A percentile compares a stretch with the other conserved stretches of the same genome.
phyloP scores from a whole-genome alignment of 1,139 yeast species.

The Zygosaccharomyces pseudobailii region DNA sequence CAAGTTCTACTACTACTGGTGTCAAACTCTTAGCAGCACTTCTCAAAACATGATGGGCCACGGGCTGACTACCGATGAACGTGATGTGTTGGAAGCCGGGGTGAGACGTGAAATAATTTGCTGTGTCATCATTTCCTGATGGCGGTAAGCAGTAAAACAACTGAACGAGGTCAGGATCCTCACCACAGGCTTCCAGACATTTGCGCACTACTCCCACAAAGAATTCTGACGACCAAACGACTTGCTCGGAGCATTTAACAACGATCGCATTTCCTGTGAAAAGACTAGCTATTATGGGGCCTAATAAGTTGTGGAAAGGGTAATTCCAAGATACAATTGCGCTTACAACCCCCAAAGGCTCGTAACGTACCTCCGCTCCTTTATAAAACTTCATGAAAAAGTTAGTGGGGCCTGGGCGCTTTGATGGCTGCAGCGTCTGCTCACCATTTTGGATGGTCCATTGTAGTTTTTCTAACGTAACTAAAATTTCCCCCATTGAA shows the following conservation, averaged over 20 bases:
- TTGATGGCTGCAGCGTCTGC: slow-evolving; percentile 59
- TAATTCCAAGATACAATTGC: slow-evolving; percentile 96
- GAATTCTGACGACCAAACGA: slow-evolving; percentile 87
- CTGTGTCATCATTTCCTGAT: slow-evolving; percentile 77
- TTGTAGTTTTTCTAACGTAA: slow-evolving; percentile 82
- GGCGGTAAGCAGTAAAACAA: slow-evolving; percentile 49
- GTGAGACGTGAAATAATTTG: slow-evolving; percentile 74
- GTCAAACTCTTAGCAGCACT: slow-evolving; percentile 81
- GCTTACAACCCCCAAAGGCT: slow-evolving; percentile 84
- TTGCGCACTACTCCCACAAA: slow-evolving; percentile 65
- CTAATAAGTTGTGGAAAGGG: slow-evolving; percentile 88
- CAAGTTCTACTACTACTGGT: slow-evolving; percentile 91
- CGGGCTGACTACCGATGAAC: slow-evolving; percentile 91
- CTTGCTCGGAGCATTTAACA: slow-evolving; percentile 91
- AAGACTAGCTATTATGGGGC: slow-evolving; percentile 83
- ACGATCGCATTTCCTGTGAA: slow-evolving; percentile 90
- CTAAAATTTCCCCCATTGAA: slow-evolving; percentile 91
- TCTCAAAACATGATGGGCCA: slow-evolving; percentile 79
- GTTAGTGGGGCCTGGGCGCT: slow-evolving; percentile 83
- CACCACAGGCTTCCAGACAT: slow-evolving; percentile 67
- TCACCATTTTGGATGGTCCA: slow-evolving; percentile 90
- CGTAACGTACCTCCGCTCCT: slow-evolving; percentile 87
- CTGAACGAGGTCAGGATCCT: slow-evolving; percentile 79
- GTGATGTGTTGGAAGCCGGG: slow-evolving; percentile 82
- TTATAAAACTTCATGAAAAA: slow-evolving; percentile 70